Percentiles rank a stretch among this genome's conserved stretches.
Conservation (phyloP, 169 alveolate genomes). For the Plasmodium gaboni region DNA sequence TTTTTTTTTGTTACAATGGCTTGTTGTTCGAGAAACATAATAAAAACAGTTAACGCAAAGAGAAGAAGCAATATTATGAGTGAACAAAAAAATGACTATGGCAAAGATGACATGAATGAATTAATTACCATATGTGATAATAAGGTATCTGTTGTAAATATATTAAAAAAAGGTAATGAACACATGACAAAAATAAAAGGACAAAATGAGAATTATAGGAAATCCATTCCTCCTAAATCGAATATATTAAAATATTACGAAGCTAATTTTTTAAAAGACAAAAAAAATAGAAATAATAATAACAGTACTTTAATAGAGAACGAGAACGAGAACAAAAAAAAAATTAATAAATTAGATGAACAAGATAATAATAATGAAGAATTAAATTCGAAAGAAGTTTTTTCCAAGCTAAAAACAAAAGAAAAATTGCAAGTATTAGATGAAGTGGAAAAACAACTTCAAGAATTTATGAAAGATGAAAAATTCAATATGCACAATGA, state of each 20-base stretch:
- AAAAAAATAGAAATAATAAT: constrained; percentile 8
- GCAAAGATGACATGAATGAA: constrained; percentile 32
- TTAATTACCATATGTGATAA: constrained; percentile 28
- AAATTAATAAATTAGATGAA: background rate
- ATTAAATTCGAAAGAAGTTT: background rate
- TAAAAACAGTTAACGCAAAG: constrained; percentile 12
- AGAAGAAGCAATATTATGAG: background rate
- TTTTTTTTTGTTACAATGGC: constrained; percentile 35
- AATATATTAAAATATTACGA: constrained; percentile 58
- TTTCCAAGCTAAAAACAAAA: constrained; percentile 38
- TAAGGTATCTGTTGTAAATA: constrained; percentile 28
- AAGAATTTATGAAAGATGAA: constrained; percentile 19
- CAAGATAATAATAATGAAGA: background rate
- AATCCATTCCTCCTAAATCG: constrained; percentile 13
- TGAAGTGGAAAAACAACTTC: constrained; percentile 51
- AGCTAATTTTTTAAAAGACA: constrained; percentile 39
- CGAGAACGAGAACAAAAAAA: constrained; percentile 7
- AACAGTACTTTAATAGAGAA: background rate
- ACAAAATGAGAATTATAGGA: constrained; percentile 5
- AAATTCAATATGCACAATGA: constrained; percentile 41
- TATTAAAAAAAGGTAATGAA: constrained; percentile 63
- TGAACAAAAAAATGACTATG: constrained; percentile 2
- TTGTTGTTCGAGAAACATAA: constrained; percentile 60
- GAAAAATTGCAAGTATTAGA: constrained; percentile 23
- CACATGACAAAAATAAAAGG: background rate